Conservation (phyloP, 257 asterid genomes). For the Rubia yunnanensis region DNA sequence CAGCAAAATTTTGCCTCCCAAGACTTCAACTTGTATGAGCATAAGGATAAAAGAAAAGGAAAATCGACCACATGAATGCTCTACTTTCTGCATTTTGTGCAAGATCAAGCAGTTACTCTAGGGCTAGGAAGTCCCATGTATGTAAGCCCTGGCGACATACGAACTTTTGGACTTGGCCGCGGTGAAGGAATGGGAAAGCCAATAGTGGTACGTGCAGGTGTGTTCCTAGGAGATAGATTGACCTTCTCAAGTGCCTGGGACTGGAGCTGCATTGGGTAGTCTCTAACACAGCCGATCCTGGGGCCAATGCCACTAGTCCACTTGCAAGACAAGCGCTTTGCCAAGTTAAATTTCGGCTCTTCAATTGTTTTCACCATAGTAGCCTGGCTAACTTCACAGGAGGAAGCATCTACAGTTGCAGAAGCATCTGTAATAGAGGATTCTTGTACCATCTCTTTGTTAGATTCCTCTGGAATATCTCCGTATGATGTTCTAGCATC, state of each 20-base stretch:
- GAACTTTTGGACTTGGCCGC: conserved; percentile 40
- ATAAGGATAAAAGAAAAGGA: not conserved
- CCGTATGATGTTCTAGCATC: conserved; percentile 30
- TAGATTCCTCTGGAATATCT: conserved; percentile 7
- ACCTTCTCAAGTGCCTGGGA: conserved; percentile 53
- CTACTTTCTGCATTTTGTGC: not conserved
- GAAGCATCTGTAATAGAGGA: not conserved
- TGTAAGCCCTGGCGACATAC: conserved; percentile 49
- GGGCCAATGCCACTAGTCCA: conserved; percentile 63
- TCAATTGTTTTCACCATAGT: conserved; percentile 17
- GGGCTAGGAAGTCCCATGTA: conserved; percentile 55
- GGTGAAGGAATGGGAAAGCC: conserved; percentile 51
- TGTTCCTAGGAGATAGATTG: conserved; percentile 37
- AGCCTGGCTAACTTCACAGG: conserved; percentile 7
- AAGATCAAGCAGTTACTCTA: conserved; percentile 22
- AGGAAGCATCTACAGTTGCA: conserved; percentile 1
- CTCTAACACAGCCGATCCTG: conserved; percentile 66
- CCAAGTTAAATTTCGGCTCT: conserved; percentile 33
- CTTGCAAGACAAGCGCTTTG: conserved; percentile 40
- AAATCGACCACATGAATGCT: not conserved
- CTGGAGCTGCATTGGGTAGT: conserved; percentile 60
- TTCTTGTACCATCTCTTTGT: conserved; percentile 9
- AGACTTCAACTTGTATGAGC: not conserved
- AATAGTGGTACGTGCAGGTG: conserved; percentile 13
- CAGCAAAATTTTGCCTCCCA: conserved; percentile 1